phyloP scores from a whole-genome alignment of 169 alveolate genomes.

The Toxoplasma gondii region DNA sequence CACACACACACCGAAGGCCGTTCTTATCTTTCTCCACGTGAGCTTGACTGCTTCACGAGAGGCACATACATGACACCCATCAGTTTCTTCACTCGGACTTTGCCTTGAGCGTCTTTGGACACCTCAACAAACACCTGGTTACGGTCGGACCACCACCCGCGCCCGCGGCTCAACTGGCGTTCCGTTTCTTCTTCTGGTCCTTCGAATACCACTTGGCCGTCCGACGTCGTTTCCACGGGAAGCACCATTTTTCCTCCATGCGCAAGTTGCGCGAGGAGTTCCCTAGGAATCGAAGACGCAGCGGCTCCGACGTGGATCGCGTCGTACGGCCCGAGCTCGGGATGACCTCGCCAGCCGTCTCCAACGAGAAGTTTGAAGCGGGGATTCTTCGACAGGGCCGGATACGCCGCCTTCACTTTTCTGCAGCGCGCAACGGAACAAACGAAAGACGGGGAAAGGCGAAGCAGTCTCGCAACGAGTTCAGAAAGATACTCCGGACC shows the following conservation, averaged over 20 bases:
- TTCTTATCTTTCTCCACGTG: no score
- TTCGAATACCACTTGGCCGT: slow-evolving; percentile 14
- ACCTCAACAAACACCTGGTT: slow-evolving; percentile 35
- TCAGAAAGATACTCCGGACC: background rate
- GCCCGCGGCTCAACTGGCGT: background rate
- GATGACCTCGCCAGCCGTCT: slow-evolving; percentile 88
- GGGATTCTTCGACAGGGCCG: slow-evolving; percentile 61
- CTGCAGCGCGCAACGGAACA: slow-evolving; percentile 37
- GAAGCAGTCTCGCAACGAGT: background rate
- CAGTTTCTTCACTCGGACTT: background rate
- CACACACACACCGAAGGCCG: no score
- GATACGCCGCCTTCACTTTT: slow-evolving; percentile 70
- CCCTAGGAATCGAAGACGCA: slow-evolving; percentile 79
- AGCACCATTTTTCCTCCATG: slow-evolving; percentile 87
- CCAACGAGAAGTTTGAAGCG: slow-evolving; percentile 69
- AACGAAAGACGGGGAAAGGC: background rate
- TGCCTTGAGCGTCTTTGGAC: slow-evolving; percentile 44
- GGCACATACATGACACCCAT: slow-evolving; percentile 67
- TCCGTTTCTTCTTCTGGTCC: background rate
- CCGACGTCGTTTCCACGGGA: slow-evolving; percentile 82
- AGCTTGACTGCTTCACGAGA: slow-evolving; percentile 27
- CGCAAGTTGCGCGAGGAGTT: slow-evolving; percentile 80
- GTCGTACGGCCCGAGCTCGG: slow-evolving; percentile 82
- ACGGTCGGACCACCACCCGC: background rate
- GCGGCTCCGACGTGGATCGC: slow-evolving; percentile 92